A percentile compares a stretch with the other conserved stretches of the same genome.
Evolutionary conservation across 2,329 filamentous ascomycete species (phyloP).

Genomic region (Fusarium camptoceras): DNA sequence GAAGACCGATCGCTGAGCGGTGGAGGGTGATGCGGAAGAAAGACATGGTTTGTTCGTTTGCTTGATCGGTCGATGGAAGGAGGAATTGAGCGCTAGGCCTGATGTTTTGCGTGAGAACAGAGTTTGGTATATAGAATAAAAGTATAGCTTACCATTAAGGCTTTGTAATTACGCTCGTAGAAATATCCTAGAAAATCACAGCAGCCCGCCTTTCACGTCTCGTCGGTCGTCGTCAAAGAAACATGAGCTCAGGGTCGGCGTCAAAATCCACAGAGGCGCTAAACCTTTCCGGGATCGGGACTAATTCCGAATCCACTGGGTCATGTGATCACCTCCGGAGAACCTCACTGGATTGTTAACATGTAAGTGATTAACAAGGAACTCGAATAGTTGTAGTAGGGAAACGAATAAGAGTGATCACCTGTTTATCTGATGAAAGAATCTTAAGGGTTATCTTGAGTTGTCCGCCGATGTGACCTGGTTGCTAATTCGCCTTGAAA

Average conservation of each 20-base stretch:
- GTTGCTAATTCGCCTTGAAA: background rate
- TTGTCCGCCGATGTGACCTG: background rate
- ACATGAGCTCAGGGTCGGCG: conserved; percentile 21
- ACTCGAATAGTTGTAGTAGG: background rate
- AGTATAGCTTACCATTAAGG: conserved; percentile 5
- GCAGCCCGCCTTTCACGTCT: conserved; percentile 29
- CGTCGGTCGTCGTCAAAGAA: conserved; percentile 30
- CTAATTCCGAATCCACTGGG: background rate
- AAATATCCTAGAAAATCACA: conserved; percentile 12
- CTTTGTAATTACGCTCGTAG: conserved; percentile 2
- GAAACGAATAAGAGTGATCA: background rate
- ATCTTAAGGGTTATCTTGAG: background rate
- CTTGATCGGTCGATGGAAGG: background rate
- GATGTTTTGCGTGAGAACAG: conserved; percentile 14
- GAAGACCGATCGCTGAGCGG: conserved; percentile 89
- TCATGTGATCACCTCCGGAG: conserved; percentile 11
- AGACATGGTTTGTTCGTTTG: conserved; percentile 63
- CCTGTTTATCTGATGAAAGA: background rate
- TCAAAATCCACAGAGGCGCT: conserved; percentile 34
- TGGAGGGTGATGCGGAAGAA: conserved; percentile 94
- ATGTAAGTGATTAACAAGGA: background rate
- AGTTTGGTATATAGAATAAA: background rate
- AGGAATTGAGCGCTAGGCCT: conserved; percentile 28
- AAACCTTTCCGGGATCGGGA: conserved; percentile 14
- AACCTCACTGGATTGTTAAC: background rate